Evolutionary conservation across 116 monocot genomes (phyloP).

Genomic region (Iris pallida): DNA sequence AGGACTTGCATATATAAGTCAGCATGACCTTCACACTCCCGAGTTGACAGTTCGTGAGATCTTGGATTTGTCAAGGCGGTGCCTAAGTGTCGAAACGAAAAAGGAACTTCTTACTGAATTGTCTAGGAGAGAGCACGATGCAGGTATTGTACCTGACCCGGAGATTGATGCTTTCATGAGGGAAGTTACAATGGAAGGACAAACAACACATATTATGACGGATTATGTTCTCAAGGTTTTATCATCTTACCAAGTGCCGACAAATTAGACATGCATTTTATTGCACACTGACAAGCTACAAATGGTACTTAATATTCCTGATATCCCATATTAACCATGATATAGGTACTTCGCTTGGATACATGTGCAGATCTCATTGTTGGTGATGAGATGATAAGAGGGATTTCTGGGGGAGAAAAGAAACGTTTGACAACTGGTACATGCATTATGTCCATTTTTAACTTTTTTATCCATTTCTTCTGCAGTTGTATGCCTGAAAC

Average conservation of each 20-base stretch:
- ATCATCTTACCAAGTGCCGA: neutral
- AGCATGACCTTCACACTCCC: slow-evolving; percentile 68
- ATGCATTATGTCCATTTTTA: no score
- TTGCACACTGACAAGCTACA: no score
- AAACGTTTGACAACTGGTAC: slow-evolving; percentile 15
- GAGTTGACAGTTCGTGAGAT: slow-evolving; percentile 96
- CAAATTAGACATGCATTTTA: neutral
- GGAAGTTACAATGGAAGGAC: slow-evolving; percentile 53
- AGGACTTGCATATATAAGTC: slow-evolving; percentile 70
- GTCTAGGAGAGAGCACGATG: slow-evolving; percentile 68
- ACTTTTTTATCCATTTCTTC: no score
- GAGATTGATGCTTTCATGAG: slow-evolving; percentile 84
- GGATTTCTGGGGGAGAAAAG: slow-evolving; percentile 12
- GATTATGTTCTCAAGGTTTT: slow-evolving; percentile 77
- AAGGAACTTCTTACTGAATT: slow-evolving; percentile 73
- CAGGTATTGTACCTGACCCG: slow-evolving; percentile 70
- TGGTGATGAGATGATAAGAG: slow-evolving; percentile 15
- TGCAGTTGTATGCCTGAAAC: no score
- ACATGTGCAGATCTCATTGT: slow-evolving; percentile 9
- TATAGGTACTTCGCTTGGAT: slow-evolving; percentile 16
- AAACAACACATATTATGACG: slow-evolving; percentile 41
- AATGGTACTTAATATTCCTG: neutral
- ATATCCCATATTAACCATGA: neutral
- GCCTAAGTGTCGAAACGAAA: slow-evolving; percentile 62
- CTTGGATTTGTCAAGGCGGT: slow-evolving; percentile 66